Percentiles rank a stretch among this genome's conserved stretches.
Conservation (phyloP, 768 basidiomycete species). For the Pulveroboletus sp. region DNA sequence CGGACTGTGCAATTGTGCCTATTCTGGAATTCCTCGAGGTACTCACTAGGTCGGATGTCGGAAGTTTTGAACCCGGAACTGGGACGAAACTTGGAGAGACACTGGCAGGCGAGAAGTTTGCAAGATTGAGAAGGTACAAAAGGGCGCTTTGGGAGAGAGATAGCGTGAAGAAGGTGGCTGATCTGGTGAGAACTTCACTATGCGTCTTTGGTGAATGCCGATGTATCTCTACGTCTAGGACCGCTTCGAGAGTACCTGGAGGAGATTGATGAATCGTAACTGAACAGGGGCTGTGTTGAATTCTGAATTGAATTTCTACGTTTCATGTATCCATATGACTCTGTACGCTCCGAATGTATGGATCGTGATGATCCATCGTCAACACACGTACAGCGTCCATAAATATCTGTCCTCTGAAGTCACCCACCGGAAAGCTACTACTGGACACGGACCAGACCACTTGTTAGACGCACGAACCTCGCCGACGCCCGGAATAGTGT, state of each 20-base stretch:
- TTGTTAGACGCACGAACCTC: too few species aligned
- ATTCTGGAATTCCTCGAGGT: constrained; percentile 47
- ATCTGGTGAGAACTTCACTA: background rate
- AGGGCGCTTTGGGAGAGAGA: constrained; percentile 40
- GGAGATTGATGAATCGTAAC: background rate
- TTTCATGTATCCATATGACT: background rate
- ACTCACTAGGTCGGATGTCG: constrained; percentile 43
- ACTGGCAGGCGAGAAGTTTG: constrained; percentile 42
- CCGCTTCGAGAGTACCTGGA: background rate
- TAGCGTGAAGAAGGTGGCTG: constrained; percentile 6
- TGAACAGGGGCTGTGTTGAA: background rate
- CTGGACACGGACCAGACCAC: too few species aligned
- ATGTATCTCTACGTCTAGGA: background rate
- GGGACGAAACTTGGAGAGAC: constrained; percentile 40
- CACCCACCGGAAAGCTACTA: too few species aligned
- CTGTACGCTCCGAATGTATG: background rate
- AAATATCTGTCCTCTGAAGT: background rate
- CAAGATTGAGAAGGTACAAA: constrained; percentile 44
- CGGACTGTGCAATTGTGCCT: constrained; percentile 55
- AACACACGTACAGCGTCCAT: background rate
- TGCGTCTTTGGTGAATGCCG: background rate
- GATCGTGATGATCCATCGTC: background rate
- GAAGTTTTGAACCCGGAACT: constrained; percentile 42
- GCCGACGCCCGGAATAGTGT: too few species aligned
- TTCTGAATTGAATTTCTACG: too few species aligned